Evolutionary conservation across 2,329 filamentous ascomycete genomes (phyloP), one percentile per base, ranked within the genome.

Genomic region (Colletotrichum tropicicola): DNA sequence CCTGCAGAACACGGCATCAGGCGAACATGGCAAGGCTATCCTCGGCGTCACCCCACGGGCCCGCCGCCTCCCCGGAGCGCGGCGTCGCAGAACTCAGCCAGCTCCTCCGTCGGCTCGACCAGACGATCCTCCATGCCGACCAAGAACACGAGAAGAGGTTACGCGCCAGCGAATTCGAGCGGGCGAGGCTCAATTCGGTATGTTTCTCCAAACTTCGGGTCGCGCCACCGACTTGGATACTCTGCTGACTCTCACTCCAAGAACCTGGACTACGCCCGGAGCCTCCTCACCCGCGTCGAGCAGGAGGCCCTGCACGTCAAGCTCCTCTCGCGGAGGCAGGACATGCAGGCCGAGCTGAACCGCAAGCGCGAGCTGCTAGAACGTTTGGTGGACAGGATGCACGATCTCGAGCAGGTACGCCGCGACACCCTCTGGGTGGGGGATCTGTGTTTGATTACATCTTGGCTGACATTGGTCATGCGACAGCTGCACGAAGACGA

Each of bases 181-280:
- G 92, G 65, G 74, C 75, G 32, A 77, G 74, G 52, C 70, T 79
- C 35, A 75, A 75, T 69, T 73, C 73, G 58, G 79, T 81, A 71
- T 83, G 76, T 28, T 17, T 12, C 6, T 23, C 23, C 35, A 8
- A n/a, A n/a, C n/a, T n/a, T n/a, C n/a, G n/a, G n/a, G n/a, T n/a
- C n/a, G n/a, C n/a, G n/a, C n/a, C n/a, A n/a, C n/a, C n/a, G n/a
- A n/a, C n/a, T n/a, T n/a, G n/a, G n/a, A n/a, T n/a, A n/a, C n/a
- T n/a, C n/a, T n/a, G n/a, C n/a, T n/a, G n/a, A n/a, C n/a, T n/a
- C n/a, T n/a, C 9, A 13, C 5, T 32, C 19, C 17, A 9, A 92
- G 87, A 94, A 93, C 71, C 81, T 95, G 66, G 87, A 91, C 69
- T 88, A 92, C 74, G 92, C 92, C 19, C 87, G 89, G 41, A 85